Base-by-base conservation (phyloP, 306 rosid genomes). In the Dicorynia guianensis region DNA sequence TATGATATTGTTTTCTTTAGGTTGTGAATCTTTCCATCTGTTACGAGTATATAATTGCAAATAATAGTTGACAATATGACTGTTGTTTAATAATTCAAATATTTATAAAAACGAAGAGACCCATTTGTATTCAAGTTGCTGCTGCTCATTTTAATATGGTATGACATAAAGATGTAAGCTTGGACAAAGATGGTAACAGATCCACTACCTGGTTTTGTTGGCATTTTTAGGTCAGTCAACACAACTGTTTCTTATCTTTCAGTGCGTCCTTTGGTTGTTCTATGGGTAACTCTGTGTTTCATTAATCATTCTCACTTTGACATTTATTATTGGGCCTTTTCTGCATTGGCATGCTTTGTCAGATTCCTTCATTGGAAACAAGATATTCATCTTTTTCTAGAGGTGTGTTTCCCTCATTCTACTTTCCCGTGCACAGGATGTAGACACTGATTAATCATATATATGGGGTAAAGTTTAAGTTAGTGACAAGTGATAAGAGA, bases 321-420 rank as follows among this genome's bases (percentile, higher is more conserved):
- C 75, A 33, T 80, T 54, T 76, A 57, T 75, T 18, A 39, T 91
- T 88, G 98, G 87, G 43, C 89, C 56, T 82, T 72, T 79, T 80
- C 83, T 47, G 88, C 87, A 59, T 69, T 91, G 87, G 80, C 91
- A 77, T 67, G 66, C 75, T 80, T 88, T 77, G 76, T 88, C 83
- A 80, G 84, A 68, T 60, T 83, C 79, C 91, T 91, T 81, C 80
- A 83, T 71, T 38, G 80, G 85, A 93, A 93, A 84, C 83, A 77
- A 63, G 91, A 93, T 79, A 77, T 87, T 73, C 78, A 86, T 70
- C 72, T 79, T 75, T 79, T 91, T 71, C 36, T 64, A n/a, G 83
- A 87, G 87, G 90, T 82, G 59, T 84, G 82, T 74, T 81, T 74
- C 43, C 77, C 49, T 61, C 20, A 20, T 19, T 64, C 68, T 69